Conservation (phyloP, 805 yeast genomes). For the Kazachstania taianensis region DNA sequence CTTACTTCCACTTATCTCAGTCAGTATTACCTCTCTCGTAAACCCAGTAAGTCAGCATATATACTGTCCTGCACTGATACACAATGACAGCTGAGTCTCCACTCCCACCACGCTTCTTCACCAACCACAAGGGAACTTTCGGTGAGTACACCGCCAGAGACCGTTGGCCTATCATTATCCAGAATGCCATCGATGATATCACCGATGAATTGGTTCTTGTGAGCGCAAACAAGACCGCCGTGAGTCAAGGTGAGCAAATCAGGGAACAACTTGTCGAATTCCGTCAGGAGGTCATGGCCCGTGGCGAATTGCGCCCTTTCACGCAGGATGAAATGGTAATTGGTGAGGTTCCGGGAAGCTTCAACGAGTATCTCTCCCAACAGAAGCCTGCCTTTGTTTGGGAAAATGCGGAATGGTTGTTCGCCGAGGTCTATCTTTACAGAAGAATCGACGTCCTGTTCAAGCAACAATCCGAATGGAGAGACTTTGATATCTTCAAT, state of each 20-base stretch:
- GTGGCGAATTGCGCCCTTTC: conserved; percentile 36
- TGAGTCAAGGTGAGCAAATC: conserved; percentile 35
- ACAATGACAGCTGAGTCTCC: too few relatives aligned
- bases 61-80: too few relatives aligned
- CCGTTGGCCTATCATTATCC: conserved; percentile 83
- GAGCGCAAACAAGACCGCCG: conserved; percentile 18
- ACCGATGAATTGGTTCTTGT: conserved; percentile 28
- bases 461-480: conserved; percentile 31
- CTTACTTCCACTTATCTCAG: too few relatives aligned
- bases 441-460: conserved; percentile 46
- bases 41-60: too few relatives aligned
- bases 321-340: conserved; percentile 29
- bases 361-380: conserved; percentile 42
- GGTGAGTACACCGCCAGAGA: conserved; percentile 67
- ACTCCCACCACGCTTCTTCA: conserved; percentile 39
- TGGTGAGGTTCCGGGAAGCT: conserved; percentile 42
- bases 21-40: too few relatives aligned
- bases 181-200: conserved; percentile 58
- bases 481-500: conserved; percentile 62
- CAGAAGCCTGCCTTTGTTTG: conserved; percentile 37
- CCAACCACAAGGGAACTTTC: conserved; percentile 66
- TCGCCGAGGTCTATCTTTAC: conserved; percentile 76
- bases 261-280: conserved; percentile 34
- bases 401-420: conserved; percentile 86
- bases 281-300: conserved; percentile 35